Evolutionary conservation across 2,329 filamentous ascomycete genomes (phyloP), one percentile per base, ranked within the genome.

Genomic region (Alternaria panax): DNA sequence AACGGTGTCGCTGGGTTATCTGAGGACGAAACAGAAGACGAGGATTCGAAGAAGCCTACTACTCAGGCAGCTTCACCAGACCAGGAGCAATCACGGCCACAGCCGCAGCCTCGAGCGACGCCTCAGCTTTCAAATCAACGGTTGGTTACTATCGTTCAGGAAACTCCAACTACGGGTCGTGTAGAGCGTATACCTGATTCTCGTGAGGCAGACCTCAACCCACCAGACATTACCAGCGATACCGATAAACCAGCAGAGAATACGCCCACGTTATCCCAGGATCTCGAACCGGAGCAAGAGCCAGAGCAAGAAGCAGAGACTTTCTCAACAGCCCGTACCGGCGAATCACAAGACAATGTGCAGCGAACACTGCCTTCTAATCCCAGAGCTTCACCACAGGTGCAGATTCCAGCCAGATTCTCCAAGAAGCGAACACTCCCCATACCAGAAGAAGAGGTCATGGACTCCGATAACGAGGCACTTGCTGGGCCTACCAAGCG

Each of bases 81-180:
- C 8, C 65, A 69, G 25, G 45, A 57, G 36, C 36, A 40, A 18
- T 4, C 43, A 14, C 63, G 58, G 36, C 6, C 43, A 14, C 63
- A 59, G 14, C 59, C 59, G 16, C 63, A 64, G 12, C 51, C 59
- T 27, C 59, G 59, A 12, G 59, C 68, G 4, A 75, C 74, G 20
- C 73, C 74, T 28, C 59, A 56, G 14, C 63, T 70, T 9, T 67
- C 69, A 3, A 53, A 66, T 25, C 57, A 73, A 30, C 68, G 59
- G 8, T 71, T 72, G 1, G 53, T 71, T 18, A 48, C 45, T n/a
- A 52, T 77, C 6, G 63, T 77, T 5, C 72, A 76, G 20, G 75
- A 77, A 51, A 77, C 75, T 1, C 75, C 75, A 7, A 72, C 70
- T 3, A 56, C 62, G 43, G 51, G 63, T 46, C 69, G 73, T 25